These are phyloP conservation scores for Penicillium cataractarum DNA, from an alignment of 495 filamentous ascomycete species.

Conservation along the genomic window DNA sequence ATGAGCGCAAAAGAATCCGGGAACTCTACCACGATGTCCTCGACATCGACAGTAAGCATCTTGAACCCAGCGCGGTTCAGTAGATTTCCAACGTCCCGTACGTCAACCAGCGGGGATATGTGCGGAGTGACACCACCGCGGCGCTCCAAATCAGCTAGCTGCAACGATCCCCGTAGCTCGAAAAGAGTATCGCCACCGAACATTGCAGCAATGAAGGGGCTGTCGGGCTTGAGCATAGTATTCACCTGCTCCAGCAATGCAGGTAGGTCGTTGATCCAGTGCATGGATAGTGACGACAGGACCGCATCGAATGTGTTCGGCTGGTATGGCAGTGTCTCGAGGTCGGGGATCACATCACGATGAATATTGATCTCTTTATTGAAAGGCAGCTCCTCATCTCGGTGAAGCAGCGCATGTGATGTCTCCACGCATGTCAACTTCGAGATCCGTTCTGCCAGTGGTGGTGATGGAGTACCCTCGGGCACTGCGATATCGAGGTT, in stretches of 20 bases:
- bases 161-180: constrained; percentile 91
- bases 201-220: constrained; percentile 94
- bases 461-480: constrained; percentile 56
- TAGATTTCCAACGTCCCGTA: constrained; percentile 86
- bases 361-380: constrained; percentile 70
- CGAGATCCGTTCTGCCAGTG: constrained; percentile 66
- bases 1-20: constrained; percentile 92
- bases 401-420: constrained; percentile 75
- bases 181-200: constrained; percentile 92
- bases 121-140: constrained; percentile 86
- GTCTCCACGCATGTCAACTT: constrained; percentile 81
- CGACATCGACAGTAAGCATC: constrained; percentile 94
- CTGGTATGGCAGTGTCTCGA: constrained; percentile 77
- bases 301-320: constrained; percentile 85
- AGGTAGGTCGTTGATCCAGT: constrained; percentile 98
- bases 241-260: constrained; percentile 80
- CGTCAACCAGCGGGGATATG: constrained; percentile 88
- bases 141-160: constrained; percentile 88
- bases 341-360: constrained; percentile 67
- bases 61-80: constrained; percentile 88
- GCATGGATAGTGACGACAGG: constrained; percentile 81
- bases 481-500: constrained; percentile 56
- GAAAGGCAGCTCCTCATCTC: constrained; percentile 77
- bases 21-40: constrained; percentile 95
- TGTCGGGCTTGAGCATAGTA: constrained; percentile 82